Evolutionary conservation across 2,329 filamentous ascomycete species (phyloP), one percentile per base, ranked within the genome.

Genomic region (Curvularia hawaiiensis): DNA sequence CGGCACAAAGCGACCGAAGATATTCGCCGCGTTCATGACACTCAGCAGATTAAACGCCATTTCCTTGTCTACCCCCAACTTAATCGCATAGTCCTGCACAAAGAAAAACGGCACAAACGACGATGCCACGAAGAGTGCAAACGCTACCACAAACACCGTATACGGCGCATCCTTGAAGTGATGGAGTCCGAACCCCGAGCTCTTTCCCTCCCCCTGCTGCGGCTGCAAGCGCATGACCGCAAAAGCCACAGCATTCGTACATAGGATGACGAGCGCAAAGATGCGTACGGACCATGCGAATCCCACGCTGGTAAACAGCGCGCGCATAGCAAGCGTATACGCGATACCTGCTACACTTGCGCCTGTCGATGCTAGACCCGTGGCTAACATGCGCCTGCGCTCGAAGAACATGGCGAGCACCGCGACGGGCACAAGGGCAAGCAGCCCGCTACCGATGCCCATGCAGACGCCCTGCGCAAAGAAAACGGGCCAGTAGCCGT

Each of bases 1-100:
- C 14, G 78, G 78, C 6, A 79, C 67, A 48, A 79, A 75, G 8
- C 78, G 74, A 9, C 79, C 79, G 69, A 80, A 77, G 8, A 73
- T 67, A 49, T 68, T 73, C 5, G 85, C 83, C 0, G 81, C 85
- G 65, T 90, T 90, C 58, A 89, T 78, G 58, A 90, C 86, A 3
- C 87, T 82, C 6, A 90, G 75, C n/a, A 90, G 77, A 64, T 88
- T 90, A 63, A 85, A 87, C 0, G 85, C 83, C 2, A 89, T 74
- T 0, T 80, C 78, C 3, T 78, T 66, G 50, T 50, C 46, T 14
- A 64, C 52, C 12, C 64, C 62, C 18, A 68, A 46, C n/a, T 46
- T 46, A 3, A 38, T 38, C 16, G 35, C 35, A 38, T 38, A 38
- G 5, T 38, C 35, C 35, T 38, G 35, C 3, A 38, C 8, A 18